These are phyloP conservation scores for Podospora pseudopauciseta DNA, from an alignment of 495 filamentous ascomycete genomes.

Conservation along the genomic window DNA sequence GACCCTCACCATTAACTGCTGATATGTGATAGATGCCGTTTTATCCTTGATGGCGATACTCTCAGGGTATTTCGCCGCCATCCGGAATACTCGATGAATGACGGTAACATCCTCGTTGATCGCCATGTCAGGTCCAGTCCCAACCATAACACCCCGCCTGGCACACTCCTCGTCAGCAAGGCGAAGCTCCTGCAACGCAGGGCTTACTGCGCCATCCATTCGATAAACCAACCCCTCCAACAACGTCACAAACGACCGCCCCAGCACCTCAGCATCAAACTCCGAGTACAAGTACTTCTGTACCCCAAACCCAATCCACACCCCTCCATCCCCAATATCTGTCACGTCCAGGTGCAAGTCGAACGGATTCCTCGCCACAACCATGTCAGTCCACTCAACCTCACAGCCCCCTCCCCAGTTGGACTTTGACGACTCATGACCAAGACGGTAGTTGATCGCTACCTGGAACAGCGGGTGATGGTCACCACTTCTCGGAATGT, in stretches of 20 bases:
- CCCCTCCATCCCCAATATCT: constrained; percentile 16
- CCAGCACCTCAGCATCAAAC: constrained; percentile 12
- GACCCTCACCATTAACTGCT: not conserved
- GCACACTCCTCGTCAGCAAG: no score
- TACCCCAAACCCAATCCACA: constrained; percentile 11
- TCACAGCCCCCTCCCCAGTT: not conserved
- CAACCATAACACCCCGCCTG: not conserved
- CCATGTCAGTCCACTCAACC: not conserved
- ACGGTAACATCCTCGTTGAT: not conserved
- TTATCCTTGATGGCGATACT: not conserved
- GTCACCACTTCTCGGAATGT: not conserved
- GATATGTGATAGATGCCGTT: not conserved
- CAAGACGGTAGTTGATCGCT: not conserved
- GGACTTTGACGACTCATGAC: not conserved
- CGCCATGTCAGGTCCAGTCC: not conserved
- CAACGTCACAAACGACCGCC: constrained; percentile 12
- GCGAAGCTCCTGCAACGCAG: not conserved
- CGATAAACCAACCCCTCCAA: not conserved
- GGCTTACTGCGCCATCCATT: not conserved
- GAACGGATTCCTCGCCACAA: constrained; percentile 12
- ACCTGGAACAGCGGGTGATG: not conserved
- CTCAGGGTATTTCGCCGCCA: not conserved
- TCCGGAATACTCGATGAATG: not conserved
- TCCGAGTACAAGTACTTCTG: constrained; percentile 22
- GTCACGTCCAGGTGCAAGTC: constrained; percentile 29